Evolutionary conservation across 2,329 filamentous ascomycete genomes (phyloP).

Genomic region (Nannizziopsis arthrosporioides): DNA sequence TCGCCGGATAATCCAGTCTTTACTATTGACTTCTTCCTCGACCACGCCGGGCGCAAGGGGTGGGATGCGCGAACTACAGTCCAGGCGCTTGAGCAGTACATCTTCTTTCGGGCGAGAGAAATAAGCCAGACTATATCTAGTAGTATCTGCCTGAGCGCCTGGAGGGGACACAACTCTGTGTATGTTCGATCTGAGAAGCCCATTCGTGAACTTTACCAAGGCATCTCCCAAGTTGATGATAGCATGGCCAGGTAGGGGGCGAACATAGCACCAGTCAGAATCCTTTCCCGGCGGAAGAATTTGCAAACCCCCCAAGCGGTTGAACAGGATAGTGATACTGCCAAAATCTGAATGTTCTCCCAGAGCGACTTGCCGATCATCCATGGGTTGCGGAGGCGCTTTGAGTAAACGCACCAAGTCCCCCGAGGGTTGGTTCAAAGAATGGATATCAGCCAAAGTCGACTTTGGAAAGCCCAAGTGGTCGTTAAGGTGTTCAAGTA

Average conservation of each 20-base stretch:
- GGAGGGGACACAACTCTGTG: conserved; percentile 43
- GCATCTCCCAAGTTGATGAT: conserved; percentile 37
- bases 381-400: conserved; percentile 36
- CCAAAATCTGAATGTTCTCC: conserved; percentile 49
- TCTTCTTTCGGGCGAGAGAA: conserved; percentile 43
- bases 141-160: conserved; percentile 34
- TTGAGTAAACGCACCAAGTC: conserved; percentile 46
- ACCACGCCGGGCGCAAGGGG: conserved; percentile 21
- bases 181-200: conserved; percentile 31
- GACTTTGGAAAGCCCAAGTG: conserved; percentile 34
- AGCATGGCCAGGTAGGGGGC: conserved; percentile 39
- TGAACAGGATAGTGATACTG: conserved; percentile 46
- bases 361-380: conserved; percentile 35
- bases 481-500: conserved; percentile 37
- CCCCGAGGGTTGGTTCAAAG: conserved; percentile 33
- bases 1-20: conserved; percentile 34
- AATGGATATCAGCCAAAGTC: conserved; percentile 39
- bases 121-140: conserved; percentile 44
- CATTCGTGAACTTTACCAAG: conserved; percentile 36
- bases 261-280: conserved; percentile 42
- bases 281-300: conserved; percentile 36
- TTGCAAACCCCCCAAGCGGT: conserved; percentile 45
- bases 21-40: conserved; percentile 31
- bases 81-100: conserved; percentile 33
- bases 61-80: conserved; percentile 27